phyloP scores from a whole-genome alignment of 306 rosid genomes.

The Rosa rugosa region DNA sequence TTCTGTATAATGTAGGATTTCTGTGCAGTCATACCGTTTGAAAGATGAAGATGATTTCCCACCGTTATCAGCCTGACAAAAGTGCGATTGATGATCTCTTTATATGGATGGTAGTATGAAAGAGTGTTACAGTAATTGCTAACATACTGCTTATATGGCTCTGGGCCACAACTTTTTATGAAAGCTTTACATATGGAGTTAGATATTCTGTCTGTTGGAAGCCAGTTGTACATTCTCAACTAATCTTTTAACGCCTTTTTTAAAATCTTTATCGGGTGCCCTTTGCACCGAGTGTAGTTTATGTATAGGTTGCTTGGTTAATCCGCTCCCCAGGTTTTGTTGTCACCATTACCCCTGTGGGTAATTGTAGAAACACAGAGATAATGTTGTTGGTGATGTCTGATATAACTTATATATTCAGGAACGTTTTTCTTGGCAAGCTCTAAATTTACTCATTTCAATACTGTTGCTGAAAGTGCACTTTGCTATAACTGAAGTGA shows the following conservation, averaged over 20 bases:
- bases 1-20: constrained; percentile 44
- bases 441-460: not conserved
- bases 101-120: constrained; percentile 23
- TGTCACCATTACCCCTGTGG: constrained; percentile 12
- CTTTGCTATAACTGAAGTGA: not conserved
- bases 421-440: constrained; percentile 1
- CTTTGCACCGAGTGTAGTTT: constrained; percentile 21
- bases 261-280: constrained; percentile 16
- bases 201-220: constrained; percentile 24
- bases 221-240: constrained; percentile 36
- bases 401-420: constrained; percentile 28
- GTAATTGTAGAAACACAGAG: constrained; percentile 24
- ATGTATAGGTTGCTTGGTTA: constrained; percentile 32
- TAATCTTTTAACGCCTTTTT: not conserved
- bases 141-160: constrained; percentile 27
- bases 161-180: constrained; percentile 14
- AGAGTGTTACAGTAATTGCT: constrained; percentile 32
- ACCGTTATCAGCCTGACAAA: constrained; percentile 43
- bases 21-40: constrained; percentile 44
- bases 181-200: constrained; percentile 34
- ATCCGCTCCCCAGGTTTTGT: constrained; percentile 26
- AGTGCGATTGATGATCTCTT: constrained; percentile 6
- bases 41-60: constrained; percentile 64
- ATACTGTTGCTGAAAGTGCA: not conserved
- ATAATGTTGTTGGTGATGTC: constrained; percentile 25